Evolutionary conservation across 2,329 filamentous ascomycete species (phyloP).

Genomic region (Pestalotiopsis sp.): DNA sequence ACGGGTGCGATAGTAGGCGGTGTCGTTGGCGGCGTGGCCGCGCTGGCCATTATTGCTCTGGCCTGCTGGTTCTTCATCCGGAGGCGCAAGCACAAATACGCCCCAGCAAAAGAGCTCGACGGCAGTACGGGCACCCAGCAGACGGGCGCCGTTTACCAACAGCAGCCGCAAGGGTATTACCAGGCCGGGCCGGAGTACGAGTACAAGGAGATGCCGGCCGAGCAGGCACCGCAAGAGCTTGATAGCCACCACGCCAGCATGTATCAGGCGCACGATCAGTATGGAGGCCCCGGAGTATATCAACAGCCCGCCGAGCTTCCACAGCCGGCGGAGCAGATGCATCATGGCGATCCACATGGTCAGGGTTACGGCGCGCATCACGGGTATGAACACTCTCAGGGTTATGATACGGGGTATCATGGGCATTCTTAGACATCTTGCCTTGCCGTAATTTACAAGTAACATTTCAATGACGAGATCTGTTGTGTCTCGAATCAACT

Average conservation of each 20-base stretch:
- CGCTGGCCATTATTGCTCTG: slow-evolving; percentile 12
- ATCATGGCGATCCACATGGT: not conserved
- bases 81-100: not conserved
- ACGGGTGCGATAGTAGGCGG: slow-evolving; percentile 26
- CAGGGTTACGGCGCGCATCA: not conserved
- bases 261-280: not conserved
- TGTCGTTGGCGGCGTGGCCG: slow-evolving; percentile 26
- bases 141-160: not conserved
- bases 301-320: not conserved
- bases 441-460: not conserved
- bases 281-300: not conserved
- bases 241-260: not conserved
- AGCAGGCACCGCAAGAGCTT: not conserved
- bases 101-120: not conserved
- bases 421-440: not conserved
- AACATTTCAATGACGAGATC: not conserved
- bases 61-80: not conserved
- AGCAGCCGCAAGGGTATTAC: not conserved
- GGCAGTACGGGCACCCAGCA: not conserved
- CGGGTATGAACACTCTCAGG: not conserved
- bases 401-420: not conserved
- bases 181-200: not conserved
- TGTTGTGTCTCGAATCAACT: not conserved
- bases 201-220: not conserved
- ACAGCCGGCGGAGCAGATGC: not conserved